Conservation (phyloP, 225 moss, liverwort and hornwort species). For the Lunularia cruciata region DNA sequence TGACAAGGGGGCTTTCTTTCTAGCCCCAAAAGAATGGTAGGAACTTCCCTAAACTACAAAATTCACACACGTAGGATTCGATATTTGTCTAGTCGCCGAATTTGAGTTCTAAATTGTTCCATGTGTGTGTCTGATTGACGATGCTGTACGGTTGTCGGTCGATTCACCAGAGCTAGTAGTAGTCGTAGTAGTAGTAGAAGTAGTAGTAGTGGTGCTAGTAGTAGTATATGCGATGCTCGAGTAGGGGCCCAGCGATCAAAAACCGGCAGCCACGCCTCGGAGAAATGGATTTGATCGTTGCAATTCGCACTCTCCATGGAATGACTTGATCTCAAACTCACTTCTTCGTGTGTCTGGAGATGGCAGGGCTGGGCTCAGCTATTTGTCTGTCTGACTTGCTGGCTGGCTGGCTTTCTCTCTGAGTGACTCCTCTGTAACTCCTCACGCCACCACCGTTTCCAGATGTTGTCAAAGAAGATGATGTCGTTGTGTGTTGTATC, state of each 20-base stretch:
- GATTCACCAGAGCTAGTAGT: background rate
- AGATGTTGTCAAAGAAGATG: background rate
- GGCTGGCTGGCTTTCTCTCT: background rate
- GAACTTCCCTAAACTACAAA: constrained; percentile 18
- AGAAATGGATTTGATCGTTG: background rate
- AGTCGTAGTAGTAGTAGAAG: background rate
- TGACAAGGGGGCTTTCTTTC: constrained; percentile 16
- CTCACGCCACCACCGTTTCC: background rate
- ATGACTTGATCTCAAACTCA: constrained; percentile 17
- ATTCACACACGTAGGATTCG: constrained; percentile 4
- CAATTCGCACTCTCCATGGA: constrained; percentile 14
- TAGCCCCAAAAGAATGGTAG: constrained; percentile 5
- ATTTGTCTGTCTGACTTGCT: background rate
- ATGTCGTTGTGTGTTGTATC: too few relatives aligned
- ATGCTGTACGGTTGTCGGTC: too few relatives aligned
- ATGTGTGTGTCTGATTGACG: constrained; percentile 9
- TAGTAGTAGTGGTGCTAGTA: background rate
- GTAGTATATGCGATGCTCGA: background rate
- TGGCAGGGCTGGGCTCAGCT: background rate
- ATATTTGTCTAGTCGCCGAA: constrained; percentile 17
- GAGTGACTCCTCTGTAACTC: background rate
- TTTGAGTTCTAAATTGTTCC: background rate
- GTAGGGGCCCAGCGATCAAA: constrained; percentile 14
- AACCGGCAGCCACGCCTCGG: constrained; percentile 11
- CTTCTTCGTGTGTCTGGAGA: background rate